Base-by-base conservation (phyloP, 169 alveolate genomes). In the Plasmodium vivax region DNA sequence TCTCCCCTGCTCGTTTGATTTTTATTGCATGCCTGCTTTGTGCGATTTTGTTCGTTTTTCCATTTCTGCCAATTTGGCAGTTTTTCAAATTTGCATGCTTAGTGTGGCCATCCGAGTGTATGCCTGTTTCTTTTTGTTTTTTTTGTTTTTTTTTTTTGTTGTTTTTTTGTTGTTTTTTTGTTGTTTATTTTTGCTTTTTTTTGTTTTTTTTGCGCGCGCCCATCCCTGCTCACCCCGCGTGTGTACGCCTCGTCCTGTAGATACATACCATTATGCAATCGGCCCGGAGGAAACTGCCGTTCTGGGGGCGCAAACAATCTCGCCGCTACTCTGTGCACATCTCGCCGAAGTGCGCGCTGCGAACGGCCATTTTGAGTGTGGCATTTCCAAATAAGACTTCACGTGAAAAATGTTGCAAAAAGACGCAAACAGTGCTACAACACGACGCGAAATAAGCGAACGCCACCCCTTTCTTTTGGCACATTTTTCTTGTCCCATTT, bases 161-260 rank as follows among this genome's bases (percentile, higher is more conserved):
- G 5, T 27, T 16, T 62, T 62, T 51, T 30, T 68, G 23, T n/a
- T n/a, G n/a, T 62, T 62, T n/a, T 62, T 27, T 27, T 1, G n/a
- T 62, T 43, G 36, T 34, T 51, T 54, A 0, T 62, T 62, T 51
- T 30, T 68, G 19, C 0, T 62, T 62, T n/a, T 62, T n/a, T 62
- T 27, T 27, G 30, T n/a, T 62, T 43, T 62, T 34, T 51, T 54
- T 73, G 74, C 73, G 38, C n/a, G 30, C 79, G 62, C n/a, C 16
- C 72, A 58, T 58, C 71, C 36, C 16, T 58, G 41, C 19, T 85
- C 27, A 54, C 47, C 68, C 62, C 43, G 27, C 74, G 82, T 30
- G 84, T 74, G 79, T 85, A 54, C 71, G 19, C 68, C 77, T 85
- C 56, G 72, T 85, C 71, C 93, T 85, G 93, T 85, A 85, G 93